Conservation (phyloP, 257 asterid genomes). For the Forsythia suspensa region DNA sequence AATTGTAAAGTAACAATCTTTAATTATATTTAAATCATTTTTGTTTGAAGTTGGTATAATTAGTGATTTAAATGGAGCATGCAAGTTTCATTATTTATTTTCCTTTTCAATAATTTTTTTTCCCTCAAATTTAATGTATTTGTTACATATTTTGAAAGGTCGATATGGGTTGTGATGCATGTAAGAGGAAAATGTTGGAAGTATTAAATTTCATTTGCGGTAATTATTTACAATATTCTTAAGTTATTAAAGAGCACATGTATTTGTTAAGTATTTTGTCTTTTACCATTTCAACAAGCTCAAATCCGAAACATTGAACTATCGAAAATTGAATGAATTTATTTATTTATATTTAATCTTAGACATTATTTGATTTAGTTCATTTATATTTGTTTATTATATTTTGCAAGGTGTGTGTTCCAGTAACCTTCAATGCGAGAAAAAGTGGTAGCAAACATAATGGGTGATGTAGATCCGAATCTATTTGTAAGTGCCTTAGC, state of each 20-base stretch:
- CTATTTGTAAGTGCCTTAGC: conserved; percentile 33
- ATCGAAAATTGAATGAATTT: too few species aligned
- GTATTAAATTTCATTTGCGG: too few species aligned
- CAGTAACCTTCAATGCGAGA: conserved; percentile 33
- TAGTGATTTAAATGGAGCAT: neutral
- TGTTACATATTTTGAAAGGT: conserved; percentile 36
- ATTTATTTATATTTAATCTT: too few species aligned
- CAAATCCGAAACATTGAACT: neutral
- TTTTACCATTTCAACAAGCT: neutral
- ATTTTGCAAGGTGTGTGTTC: conserved; percentile 38
- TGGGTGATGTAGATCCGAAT: conserved; percentile 49
- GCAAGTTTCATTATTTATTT: neutral
- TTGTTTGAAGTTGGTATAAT: too few species aligned
- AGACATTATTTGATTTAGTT: too few species aligned
- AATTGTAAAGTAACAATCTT: too few species aligned
- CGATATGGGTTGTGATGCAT: conserved; percentile 34
- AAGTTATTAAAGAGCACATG: too few species aligned
- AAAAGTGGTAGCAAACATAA: conserved; percentile 17
- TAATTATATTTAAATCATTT: too few species aligned
- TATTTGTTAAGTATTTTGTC: neutral
- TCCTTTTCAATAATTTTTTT: too few species aligned
- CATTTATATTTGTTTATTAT: neutral
- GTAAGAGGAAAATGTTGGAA: conserved; percentile 44
- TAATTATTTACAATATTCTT: too few species aligned
- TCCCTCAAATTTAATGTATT: neutral